Conservation (phyloP, 371 early-diverging fungal species). For the Zychaea mexicana region DNA sequence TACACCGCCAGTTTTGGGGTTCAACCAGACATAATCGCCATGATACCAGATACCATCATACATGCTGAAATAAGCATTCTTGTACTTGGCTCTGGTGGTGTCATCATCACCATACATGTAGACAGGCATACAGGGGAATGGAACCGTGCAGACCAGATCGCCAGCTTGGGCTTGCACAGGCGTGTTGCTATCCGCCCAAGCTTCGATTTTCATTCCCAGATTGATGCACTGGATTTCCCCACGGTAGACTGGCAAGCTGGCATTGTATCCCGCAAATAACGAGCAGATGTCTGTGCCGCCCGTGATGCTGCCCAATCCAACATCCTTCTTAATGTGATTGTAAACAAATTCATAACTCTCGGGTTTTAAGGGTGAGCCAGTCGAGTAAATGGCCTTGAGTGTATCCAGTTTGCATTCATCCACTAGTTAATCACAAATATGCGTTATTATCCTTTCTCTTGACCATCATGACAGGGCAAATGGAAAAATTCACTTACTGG, state of each 20-base stretch:
- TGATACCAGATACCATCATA: constrained; percentile 92
- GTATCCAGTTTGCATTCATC: constrained; percentile 54
- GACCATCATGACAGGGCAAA: no score
- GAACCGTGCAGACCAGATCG: constrained; percentile 90
- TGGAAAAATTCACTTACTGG: constrained; percentile 43
- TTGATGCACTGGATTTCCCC: constrained; percentile 94
- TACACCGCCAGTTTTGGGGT: constrained; percentile 87
- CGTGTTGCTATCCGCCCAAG: constrained; percentile 71
- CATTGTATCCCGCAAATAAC: constrained; percentile 90
- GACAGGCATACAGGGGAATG: constrained; percentile 98
- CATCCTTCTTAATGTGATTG: constrained; percentile 75
- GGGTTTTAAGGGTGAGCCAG: constrained; percentile 93
- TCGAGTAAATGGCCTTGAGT: constrained; percentile 88
- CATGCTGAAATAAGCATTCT: constrained; percentile 86
- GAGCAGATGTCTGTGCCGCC: constrained; percentile 98
- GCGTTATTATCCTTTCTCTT: no score
- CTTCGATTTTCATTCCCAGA: constrained; percentile 94
- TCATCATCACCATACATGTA: constrained; percentile 86
- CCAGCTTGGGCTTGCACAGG: constrained; percentile 78
- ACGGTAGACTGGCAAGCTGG: constrained; percentile 86
- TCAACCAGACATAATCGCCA: constrained; percentile 91
- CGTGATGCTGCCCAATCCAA: constrained; percentile 91
- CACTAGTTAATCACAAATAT: no score
- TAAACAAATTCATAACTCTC: constrained; percentile 93
- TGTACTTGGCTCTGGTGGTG: constrained; percentile 72